Evolutionary conservation across 163 green algal genomes (phyloP), one percentile per base, ranked within the genome.

Genomic region (Scenedesmus sp.): DNA sequence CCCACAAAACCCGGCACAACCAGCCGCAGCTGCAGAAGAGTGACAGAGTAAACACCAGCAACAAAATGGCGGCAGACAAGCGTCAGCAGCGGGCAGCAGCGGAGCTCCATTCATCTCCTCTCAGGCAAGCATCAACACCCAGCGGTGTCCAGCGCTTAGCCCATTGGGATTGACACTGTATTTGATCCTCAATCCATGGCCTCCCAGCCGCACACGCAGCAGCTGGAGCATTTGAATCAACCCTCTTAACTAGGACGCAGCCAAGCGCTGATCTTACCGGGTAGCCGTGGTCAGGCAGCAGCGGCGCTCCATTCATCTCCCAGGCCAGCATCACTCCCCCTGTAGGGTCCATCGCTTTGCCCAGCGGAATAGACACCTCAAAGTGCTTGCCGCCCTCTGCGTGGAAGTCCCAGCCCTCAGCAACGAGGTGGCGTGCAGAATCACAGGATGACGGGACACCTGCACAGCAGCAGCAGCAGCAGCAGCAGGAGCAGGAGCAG

Each of bases 301-400:
- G 88, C 10, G 67, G 56, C 57, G 93, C 70, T 7, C 91, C 89
- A 55, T 95, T 95, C 93, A 94, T 94, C 64, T 92, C 85, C 83
- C 91, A 94, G 20, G 91, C 93, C 57, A 95, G 0, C 67, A 95
- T 92, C 16, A 93, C 91, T 46, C 93, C 93, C 18, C 91, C 88
- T 13, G 86, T 34, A 13, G 91, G 87, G 60, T 92, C 87, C 20
- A 86, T 62, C 1, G 85, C 91, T 67, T 94, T 94, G 56, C 82
- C 52, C 60, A 94, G 66, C 2, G 93, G 91, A 64, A 95, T 93
- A 81, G 87, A 93, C 8, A 89, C 82, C 57, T 84, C 54, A 46
- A 83, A 91, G 87, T 91, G 87, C 13, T 59, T 54, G 10, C 46
- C 52, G 52, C 20, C 87, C 54, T 86, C 46, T 18, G 74, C 70